phyloP scores from a whole-genome alignment of 148 eudicot genomes.

The Simmondsia chinensis region DNA sequence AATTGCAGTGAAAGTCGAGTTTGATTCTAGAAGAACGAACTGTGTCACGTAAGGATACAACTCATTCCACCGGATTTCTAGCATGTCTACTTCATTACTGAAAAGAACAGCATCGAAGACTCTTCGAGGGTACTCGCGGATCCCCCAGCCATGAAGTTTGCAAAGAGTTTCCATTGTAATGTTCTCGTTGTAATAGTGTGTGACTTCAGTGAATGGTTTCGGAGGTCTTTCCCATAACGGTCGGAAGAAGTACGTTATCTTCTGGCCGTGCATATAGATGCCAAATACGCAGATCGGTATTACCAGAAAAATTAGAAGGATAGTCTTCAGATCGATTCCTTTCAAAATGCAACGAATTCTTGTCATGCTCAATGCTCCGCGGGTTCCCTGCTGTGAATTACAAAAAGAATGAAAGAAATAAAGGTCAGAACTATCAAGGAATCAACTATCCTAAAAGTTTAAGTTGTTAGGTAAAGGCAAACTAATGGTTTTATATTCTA shows the following conservation, averaged over 20 bases:
- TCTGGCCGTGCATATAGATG: constrained; percentile 14
- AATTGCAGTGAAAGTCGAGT: constrained; percentile 21
- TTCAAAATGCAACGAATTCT: constrained; percentile 10
- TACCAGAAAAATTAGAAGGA: constrained; percentile 5
- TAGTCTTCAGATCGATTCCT: constrained; percentile 11
- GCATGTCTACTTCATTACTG: constrained; percentile 27
- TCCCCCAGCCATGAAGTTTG: constrained; percentile 29
- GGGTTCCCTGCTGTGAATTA: constrained; percentile 2
- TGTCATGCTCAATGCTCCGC: constrained; percentile 10
- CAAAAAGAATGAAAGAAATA: neutral
- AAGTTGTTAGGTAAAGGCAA: too few relatives aligned
- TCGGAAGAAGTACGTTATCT: constrained; percentile 24
- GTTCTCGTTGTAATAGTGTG: constrained; percentile 28
- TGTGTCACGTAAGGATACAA: constrained; percentile 27
- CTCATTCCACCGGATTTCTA: constrained; percentile 25
- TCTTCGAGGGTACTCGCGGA: constrained; percentile 25
- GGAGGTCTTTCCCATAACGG: constrained; percentile 32
- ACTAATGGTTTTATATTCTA: too few relatives aligned
- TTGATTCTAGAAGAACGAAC: constrained; percentile 29
- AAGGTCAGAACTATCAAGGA: too few relatives aligned
- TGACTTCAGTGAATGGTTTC: constrained; percentile 19
- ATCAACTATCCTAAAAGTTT: too few relatives aligned
- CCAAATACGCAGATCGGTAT: constrained; percentile 9
- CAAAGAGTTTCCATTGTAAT: constrained; percentile 24
- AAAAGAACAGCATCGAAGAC: constrained; percentile 29